A percentile compares a stretch with the other conserved stretches of the same genome.
Evolutionary conservation across 2,329 filamentous ascomycete genomes (phyloP).

Genomic region (Microdochium bolleyi): DNA sequence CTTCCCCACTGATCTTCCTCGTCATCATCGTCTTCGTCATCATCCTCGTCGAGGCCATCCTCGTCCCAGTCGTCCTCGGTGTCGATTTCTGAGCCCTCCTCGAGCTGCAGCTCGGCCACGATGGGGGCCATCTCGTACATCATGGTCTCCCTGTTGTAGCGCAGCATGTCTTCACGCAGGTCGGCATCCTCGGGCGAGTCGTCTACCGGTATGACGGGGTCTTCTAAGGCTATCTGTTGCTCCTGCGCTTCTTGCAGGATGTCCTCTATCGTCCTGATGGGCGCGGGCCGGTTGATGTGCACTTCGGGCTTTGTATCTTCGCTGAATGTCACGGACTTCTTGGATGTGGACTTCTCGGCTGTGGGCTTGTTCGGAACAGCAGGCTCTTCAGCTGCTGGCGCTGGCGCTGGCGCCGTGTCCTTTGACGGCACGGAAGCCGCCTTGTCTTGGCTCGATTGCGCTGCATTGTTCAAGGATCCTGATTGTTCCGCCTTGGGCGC

Average conservation of each 20-base stretch:
- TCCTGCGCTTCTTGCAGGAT: constrained; percentile 13
- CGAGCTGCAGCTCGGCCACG: constrained; percentile 83
- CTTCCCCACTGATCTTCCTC: constrained; percentile 68
- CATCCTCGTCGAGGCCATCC: constrained; percentile 42
- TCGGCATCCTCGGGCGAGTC: constrained; percentile 76
- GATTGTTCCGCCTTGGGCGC: constrained; percentile 4
- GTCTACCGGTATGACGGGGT: constrained; percentile 58
- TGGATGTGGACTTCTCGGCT: constrained; percentile 10
- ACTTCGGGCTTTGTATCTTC: constrained; percentile 45
- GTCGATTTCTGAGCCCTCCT: constrained; percentile 54
- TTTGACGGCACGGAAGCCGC: background rate
- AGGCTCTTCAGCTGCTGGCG: background rate
- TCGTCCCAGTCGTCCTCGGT: constrained; percentile 43
- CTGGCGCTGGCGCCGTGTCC: background rate
- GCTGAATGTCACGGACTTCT: constrained; percentile 57
- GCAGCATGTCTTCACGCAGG: constrained; percentile 79
- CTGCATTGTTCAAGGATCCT: background rate
- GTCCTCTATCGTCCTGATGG: background rate
- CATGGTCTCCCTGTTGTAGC: constrained; percentile 54
- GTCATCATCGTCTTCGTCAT: constrained; percentile 43
- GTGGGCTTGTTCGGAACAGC: background rate
- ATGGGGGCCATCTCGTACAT: constrained; percentile 83
- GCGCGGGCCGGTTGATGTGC: constrained; percentile 15
- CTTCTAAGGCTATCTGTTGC: constrained; percentile 30
- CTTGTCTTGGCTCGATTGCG: background rate